A percentile compares a stretch with the other conserved stretches of the same genome.
Evolutionary conservation across 2,329 filamentous ascomycete genomes (phyloP).

Genomic region (Cryphonectria japonica): DNA sequence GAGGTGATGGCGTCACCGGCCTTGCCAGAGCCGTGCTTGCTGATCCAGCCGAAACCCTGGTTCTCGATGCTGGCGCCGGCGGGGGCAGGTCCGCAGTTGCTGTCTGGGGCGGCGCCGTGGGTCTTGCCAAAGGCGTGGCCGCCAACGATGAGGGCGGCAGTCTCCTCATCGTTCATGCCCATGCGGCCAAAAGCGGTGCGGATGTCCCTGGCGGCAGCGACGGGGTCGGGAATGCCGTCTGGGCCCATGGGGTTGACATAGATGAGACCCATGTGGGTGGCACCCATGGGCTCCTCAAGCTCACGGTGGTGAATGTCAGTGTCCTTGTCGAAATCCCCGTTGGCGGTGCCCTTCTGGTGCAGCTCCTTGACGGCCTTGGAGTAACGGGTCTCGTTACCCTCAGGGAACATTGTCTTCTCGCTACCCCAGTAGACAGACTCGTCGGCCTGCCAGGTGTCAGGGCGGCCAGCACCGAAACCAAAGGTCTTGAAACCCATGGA

Average conservation of each 20-base stretch:
- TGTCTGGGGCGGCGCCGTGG: slow-evolving; percentile 66
- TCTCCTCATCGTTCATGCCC: slow-evolving; percentile 85
- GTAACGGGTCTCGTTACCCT: slow-evolving; percentile 74
- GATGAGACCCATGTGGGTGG: slow-evolving; percentile 76
- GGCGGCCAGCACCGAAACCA: slow-evolving; percentile 70
- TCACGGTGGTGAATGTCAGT: slow-evolving; percentile 58
- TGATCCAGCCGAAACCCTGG: slow-evolving; percentile 73
- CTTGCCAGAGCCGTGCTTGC: slow-evolving; percentile 58
- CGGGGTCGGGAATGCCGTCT: slow-evolving; percentile 70
- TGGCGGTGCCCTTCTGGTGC: slow-evolving; percentile 38
- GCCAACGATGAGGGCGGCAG: slow-evolving; percentile 76
- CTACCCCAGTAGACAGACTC: slow-evolving; percentile 76
- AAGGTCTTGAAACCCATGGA: slow-evolving; percentile 72
- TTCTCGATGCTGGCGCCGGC: slow-evolving; percentile 62
- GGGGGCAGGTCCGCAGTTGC: slow-evolving; percentile 66
- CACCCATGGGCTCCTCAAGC: slow-evolving; percentile 69
- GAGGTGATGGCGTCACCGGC: slow-evolving; percentile 73
- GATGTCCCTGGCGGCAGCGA: slow-evolving; percentile 72
- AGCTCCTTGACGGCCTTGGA: slow-evolving; percentile 52
- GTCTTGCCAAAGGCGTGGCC: slow-evolving; percentile 78
- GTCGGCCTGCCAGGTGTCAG: slow-evolving; percentile 73
- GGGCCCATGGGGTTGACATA: slow-evolving; percentile 84
- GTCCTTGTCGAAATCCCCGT: slow-evolving; percentile 43
- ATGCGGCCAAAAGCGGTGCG: slow-evolving; percentile 76
- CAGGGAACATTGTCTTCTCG: slow-evolving; percentile 67